Evolutionary conservation across 179 eudicot genomes (phyloP).

Genomic region (Sideroxylon spinosum): DNA sequence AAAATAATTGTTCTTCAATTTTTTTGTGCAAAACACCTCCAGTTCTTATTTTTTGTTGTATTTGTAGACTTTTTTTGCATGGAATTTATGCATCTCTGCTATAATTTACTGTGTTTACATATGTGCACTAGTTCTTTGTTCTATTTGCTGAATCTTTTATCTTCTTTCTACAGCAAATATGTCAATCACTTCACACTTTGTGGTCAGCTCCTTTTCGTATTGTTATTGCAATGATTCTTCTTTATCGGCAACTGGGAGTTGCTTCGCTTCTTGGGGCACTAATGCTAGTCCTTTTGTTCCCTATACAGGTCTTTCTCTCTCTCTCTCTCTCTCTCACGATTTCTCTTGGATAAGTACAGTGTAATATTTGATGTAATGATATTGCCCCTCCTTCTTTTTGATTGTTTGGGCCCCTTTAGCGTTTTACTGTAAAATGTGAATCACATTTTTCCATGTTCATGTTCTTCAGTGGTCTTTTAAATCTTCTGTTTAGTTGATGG

Average conservation of each 20-base stretch:
- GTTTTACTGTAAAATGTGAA: constrained; percentile 1
- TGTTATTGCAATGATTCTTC: constrained; percentile 70
- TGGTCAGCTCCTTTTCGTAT: constrained; percentile 99
- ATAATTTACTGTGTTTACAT: neutral
- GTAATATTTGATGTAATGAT: neutral
- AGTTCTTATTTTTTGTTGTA: neutral
- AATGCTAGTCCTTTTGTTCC: constrained; percentile 70
- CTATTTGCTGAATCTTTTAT: neutral
- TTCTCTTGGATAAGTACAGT: neutral
- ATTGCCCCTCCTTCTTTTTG: neutral
- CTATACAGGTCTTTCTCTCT: constrained; percentile 62
- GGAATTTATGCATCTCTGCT: neutral
- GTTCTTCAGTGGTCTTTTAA: neutral
- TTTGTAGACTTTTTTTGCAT: neutral
- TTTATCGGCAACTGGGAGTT: constrained; percentile 74
- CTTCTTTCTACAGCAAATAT: constrained; percentile 62
- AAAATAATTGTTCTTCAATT: no score
- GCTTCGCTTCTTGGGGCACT: constrained; percentile 85
- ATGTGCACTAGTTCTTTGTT: neutral
- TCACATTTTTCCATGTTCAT: neutral
- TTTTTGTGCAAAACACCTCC: no score
- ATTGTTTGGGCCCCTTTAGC: neutral
- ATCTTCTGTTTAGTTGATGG: neutral
- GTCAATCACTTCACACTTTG: constrained; percentile 82
- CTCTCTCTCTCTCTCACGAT: neutral